Evolutionary conservation across 2,329 filamentous ascomycete species (phyloP).

Genomic region (Chalara sp.): DNA sequence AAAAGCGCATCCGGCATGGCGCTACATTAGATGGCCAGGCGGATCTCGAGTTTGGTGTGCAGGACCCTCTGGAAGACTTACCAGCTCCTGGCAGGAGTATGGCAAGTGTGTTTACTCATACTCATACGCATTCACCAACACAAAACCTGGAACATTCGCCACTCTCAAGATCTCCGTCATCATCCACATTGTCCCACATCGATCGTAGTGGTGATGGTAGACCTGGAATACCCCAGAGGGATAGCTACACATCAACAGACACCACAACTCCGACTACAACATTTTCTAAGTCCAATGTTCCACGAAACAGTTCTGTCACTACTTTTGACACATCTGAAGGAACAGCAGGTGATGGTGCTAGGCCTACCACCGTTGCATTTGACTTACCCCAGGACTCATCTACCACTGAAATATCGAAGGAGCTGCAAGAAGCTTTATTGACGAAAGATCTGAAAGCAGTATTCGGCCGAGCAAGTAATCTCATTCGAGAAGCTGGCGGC

Average conservation of each 20-base stretch:
- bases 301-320: constrained; percentile 19
- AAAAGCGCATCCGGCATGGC: constrained; percentile 9
- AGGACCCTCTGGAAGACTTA: constrained; percentile 19
- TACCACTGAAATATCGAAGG: constrained; percentile 11
- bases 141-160: background rate
- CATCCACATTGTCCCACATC: constrained; percentile 1
- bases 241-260: constrained; percentile 9
- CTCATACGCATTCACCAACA: background rate
- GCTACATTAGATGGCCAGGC: constrained; percentile 15
- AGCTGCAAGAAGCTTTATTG: constrained; percentile 20
- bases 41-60: constrained; percentile 24
- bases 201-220: constrained; percentile 7
- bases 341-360: constrained; percentile 10
- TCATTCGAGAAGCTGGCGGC: constrained; percentile 26
- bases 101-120: constrained; percentile 7
- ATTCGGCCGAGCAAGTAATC: constrained; percentile 23
- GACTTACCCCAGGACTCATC: constrained; percentile 13
- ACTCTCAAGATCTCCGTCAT: constrained; percentile 4
- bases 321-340: constrained; percentile 14
- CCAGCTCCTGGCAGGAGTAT: constrained; percentile 14
- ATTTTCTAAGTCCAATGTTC: constrained; percentile 13
- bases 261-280: constrained; percentile 11
- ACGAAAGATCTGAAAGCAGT: constrained; percentile 20
- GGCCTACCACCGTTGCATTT: constrained; percentile 16
- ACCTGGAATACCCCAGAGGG: constrained; percentile 7